A percentile compares a stretch with the other conserved stretches of the same genome.
Conservation (phyloP, 345 rosid genomes). For the Hibiscus trionum region DNA sequence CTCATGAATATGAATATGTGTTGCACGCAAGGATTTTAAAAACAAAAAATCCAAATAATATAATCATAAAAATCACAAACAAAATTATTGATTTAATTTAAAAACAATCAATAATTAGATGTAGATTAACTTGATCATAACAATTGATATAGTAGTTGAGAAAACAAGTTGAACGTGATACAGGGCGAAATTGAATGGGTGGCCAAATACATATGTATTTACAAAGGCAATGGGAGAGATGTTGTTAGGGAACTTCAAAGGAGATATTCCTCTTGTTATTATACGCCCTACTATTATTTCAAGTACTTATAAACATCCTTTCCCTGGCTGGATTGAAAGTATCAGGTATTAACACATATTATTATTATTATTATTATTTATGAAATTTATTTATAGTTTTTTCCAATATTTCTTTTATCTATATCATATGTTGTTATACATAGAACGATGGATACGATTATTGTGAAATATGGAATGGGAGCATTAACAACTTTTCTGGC, state of each 20-base stretch:
- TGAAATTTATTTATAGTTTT: neutral
- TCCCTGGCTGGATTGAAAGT: constrained; percentile 78
- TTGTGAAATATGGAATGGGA: neutral
- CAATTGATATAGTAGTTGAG: too few species aligned
- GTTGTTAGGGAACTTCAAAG: constrained; percentile 43
- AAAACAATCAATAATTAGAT: too few species aligned
- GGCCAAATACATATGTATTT: constrained; percentile 74
- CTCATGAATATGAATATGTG: too few species aligned
- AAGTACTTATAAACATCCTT: constrained; percentile 62
- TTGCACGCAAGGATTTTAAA: too few species aligned
- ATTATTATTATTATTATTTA: too few species aligned
- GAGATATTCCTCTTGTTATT: constrained; percentile 11
- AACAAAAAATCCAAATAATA: too few species aligned
- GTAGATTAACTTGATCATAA: too few species aligned
- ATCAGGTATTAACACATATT: constrained; percentile 32
- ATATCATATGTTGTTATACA: neutral
- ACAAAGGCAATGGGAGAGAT: constrained; percentile 89
- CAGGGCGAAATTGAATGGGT: constrained; percentile 61
- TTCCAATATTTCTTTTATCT: constrained; percentile 3
- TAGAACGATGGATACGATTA: neutral
- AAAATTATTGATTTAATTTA: too few species aligned
- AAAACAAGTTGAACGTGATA: neutral
- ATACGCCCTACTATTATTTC: constrained; percentile 42
- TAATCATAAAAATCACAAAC: too few species aligned
- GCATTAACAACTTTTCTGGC: neutral